phyloP scores from a whole-genome alignment of 2,329 filamentous ascomycete species.

The Fusarium sublunatum region DNA sequence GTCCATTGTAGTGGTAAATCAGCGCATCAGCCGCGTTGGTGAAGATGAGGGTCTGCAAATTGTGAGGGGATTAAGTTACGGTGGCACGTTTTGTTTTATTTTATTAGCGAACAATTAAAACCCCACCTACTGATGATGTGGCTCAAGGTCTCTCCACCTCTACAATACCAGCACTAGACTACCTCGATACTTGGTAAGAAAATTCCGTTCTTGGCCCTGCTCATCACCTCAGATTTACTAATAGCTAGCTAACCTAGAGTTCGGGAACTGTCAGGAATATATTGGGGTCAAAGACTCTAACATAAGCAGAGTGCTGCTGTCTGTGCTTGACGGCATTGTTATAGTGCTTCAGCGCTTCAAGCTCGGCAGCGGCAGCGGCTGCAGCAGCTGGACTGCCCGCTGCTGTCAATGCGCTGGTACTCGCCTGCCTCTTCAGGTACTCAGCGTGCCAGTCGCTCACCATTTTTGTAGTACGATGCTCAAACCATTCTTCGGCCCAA shows the following conservation, averaged over 20 bases:
- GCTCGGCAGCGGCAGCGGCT: too few relatives aligned
- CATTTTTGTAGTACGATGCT: neutral
- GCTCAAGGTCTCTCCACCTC: neutral
- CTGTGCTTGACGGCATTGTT: too few relatives aligned
- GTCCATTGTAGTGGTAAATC: constrained; percentile 16
- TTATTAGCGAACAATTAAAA: neutral
- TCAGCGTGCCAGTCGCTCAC: neutral
- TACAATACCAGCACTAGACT: neutral
- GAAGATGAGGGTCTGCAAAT: constrained; percentile 4
- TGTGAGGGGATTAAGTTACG: neutral
- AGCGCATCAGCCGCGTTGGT: neutral
- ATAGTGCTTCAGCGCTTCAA: neutral
- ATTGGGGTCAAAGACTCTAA: too few relatives aligned
- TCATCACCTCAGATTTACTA: too few relatives aligned
- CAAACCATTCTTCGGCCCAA: constrained; percentile 5
- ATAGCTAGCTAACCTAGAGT: too few relatives aligned
- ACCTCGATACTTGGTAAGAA: too few relatives aligned
- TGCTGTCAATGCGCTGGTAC: neutral
- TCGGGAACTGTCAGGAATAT: too few relatives aligned
- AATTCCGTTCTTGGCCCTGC: too few relatives aligned
- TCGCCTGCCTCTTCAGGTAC: neutral
- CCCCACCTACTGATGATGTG: too few relatives aligned
- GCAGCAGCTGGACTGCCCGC: too few relatives aligned
- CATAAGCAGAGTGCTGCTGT: too few relatives aligned
- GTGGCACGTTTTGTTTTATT: constrained; percentile 7